Evolutionary conservation across 176 grass and related monocot genomes (phyloP), one percentile per base, ranked within the genome.

Genomic region (Juncus inflexus): DNA sequence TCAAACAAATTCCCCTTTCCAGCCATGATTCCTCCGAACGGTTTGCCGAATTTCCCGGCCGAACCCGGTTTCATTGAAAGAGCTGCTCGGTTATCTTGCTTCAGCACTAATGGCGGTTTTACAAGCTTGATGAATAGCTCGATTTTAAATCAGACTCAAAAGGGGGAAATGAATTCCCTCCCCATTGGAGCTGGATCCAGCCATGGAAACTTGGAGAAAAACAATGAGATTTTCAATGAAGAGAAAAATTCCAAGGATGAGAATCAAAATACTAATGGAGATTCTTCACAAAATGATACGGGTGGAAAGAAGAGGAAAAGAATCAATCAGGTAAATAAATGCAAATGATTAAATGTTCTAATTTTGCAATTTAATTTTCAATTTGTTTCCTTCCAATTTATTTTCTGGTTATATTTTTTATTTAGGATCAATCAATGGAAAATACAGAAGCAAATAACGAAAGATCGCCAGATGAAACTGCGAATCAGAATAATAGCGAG

Each of bases 11-110:
- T 71, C 45, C 67, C 67, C 54, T 71, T 59, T 71, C 35, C 67
- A 4, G 72, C 74, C 55, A 72, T 86, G 76, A 77, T 81, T 12
- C 59, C 67, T 8, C 89, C 84, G 15, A 47, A 5, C 6, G 76
- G 64, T 43, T 74, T 87, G 3, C 61, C 76, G 2, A 83, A 90
- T 78, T 99, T 90, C 83, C 77, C 86, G 0, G 74, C 79, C 8
- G 89, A 94, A 74, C 74, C 95, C 3, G 83, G 77, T 52, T 99
- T 99, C 78, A 99, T 90, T 69, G 80, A 86, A 69, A 78, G 80
- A 12, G 80, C 89, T 3, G 86, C 86, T 40, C 77, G 86, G 62
- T 86, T 87, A 35, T 87, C 95, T 1, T 87, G 89, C 78, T 99
- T 90, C 49, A 45, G 69, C 49, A 67, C 62, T 43, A 64, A 79